Evolutionary conservation across 2,329 filamentous ascomycete genomes (phyloP), one percentile per base, ranked within the genome.

Genomic region (Scedosporium boydii): DNA sequence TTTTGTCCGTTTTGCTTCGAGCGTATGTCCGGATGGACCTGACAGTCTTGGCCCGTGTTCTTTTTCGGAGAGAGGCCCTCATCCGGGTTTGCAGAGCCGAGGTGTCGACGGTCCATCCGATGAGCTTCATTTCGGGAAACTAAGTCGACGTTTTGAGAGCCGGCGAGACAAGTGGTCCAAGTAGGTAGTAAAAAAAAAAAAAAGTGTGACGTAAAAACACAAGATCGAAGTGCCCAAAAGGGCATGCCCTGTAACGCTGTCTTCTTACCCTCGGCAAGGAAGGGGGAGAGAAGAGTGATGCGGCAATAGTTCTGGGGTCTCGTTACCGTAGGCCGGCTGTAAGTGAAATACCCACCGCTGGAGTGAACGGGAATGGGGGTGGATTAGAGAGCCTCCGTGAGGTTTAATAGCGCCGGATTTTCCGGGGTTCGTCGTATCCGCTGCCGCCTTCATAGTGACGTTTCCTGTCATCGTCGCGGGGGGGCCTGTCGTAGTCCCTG

Each of bases 401-500:
- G 61, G 7, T 56, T 77, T 78, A 87, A 76, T 88, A 88, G 66
- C 85, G 83, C 66, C 85, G 84, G 65, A 87, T 72, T 74, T 88
- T 88, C 63, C 83, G 76, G 59, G 85, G 83, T 74, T 96, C 93
- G 71, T 96, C 91, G 76, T 93, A 88, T 67, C 85, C 83, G 72
- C 87, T 87, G 71, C 88, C 89, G 60, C 96, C 92, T 75, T 89
- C 91, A 60, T 86, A 82, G 72, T 87, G 85, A 80, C 90, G 83
- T 72, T 84, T 75, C 75, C 77, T 80, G 67, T 84, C 82, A 67
- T 86, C 83, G 60, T 85, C 82, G 65, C 80, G 77, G 62, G 79
- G 80, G 62, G 80, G 80, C 66, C 81, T 76, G 71, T 87, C 84
- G 72, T 77, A 79, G 69, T 82, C 78, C 64, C 76, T 70, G 61